Conservation (phyloP, 2,329 filamentous ascomycete species). For the Chalaropsis ovoidea region DNA sequence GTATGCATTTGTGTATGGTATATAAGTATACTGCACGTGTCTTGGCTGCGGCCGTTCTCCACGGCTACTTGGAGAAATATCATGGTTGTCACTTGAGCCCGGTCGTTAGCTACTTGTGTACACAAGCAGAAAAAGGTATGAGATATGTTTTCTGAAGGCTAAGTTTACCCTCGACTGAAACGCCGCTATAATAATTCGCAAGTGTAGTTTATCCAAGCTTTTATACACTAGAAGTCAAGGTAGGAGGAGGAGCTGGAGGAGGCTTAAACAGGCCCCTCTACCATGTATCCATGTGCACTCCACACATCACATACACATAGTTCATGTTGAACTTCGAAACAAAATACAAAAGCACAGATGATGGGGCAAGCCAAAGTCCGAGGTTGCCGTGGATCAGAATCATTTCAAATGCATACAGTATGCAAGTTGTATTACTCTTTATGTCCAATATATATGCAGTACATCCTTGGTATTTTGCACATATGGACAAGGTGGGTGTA, state of each 20-base stretch:
- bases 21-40: background rate
- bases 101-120: background rate
- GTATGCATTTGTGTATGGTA: background rate
- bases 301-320: background rate
- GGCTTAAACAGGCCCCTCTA: background rate
- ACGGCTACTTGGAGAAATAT: slow-evolving; percentile 7
- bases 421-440: background rate
- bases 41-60: background rate
- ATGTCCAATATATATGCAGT: background rate
- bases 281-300: background rate
- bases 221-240: too few species aligned
- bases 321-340: background rate
- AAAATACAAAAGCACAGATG: background rate
- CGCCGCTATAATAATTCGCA: too few species aligned
- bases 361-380: background rate
- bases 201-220: too few species aligned
- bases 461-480: background rate
- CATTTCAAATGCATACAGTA: background rate
- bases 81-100: slow-evolving; percentile 8
- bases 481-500: too few species aligned
- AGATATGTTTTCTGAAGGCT: too few species aligned
- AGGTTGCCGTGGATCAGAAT: slow-evolving; percentile 1
- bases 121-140: too few species aligned
- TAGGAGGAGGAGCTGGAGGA: too few species aligned
- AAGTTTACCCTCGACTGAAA: too few species aligned